These are phyloP conservation scores for Ophiocordyceps polyrhachis-furcata DNA, from an alignment of 2,329 filamentous ascomycete genomes.

Conservation along the genomic window DNA sequence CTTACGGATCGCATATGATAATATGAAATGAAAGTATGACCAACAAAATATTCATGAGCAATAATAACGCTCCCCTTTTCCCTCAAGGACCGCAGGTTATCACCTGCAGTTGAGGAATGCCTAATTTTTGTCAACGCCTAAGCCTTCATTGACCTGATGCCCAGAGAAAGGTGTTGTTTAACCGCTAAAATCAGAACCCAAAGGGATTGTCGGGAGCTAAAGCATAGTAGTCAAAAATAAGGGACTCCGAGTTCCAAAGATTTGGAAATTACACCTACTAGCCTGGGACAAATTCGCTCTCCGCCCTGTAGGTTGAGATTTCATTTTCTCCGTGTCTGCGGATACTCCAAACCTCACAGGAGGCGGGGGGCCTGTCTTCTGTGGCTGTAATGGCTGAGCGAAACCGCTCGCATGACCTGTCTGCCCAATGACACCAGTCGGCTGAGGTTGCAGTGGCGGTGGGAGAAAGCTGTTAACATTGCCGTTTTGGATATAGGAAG, in stretches of 20 bases:
- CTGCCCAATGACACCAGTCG: constrained; percentile 31
- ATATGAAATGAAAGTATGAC: too few relatives aligned
- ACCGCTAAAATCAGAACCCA: constrained; percentile 28
- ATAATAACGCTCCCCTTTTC: too few relatives aligned
- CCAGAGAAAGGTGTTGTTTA: too few relatives aligned
- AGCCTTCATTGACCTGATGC: too few relatives aligned
- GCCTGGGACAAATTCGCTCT: constrained; percentile 85
- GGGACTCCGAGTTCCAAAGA: neutral
- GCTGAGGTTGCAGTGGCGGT: constrained; percentile 39
- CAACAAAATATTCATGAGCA: too few relatives aligned
- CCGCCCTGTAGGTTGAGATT: constrained; percentile 71
- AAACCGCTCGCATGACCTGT: constrained; percentile 31
- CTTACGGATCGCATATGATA: too few relatives aligned
- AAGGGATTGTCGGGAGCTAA: constrained; percentile 35
- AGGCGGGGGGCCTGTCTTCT: constrained; percentile 50
- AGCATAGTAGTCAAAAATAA: neutral
- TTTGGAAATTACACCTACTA: constrained; percentile 47
- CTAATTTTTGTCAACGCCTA: too few relatives aligned
- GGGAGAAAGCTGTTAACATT: constrained; percentile 40
- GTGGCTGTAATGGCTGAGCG: constrained; percentile 26
- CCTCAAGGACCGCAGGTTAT: too few relatives aligned
- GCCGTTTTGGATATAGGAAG: constrained; percentile 29
- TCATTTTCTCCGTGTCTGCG: constrained; percentile 53
- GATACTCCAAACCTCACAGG: constrained; percentile 76
- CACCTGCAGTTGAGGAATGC: too few relatives aligned